A percentile compares a stretch with the other conserved stretches of the same genome.
These are phyloP conservation scores for Verticillium albo-atrum DNA, from an alignment of 2,329 filamentous ascomycete species.

Conservation along the genomic window DNA sequence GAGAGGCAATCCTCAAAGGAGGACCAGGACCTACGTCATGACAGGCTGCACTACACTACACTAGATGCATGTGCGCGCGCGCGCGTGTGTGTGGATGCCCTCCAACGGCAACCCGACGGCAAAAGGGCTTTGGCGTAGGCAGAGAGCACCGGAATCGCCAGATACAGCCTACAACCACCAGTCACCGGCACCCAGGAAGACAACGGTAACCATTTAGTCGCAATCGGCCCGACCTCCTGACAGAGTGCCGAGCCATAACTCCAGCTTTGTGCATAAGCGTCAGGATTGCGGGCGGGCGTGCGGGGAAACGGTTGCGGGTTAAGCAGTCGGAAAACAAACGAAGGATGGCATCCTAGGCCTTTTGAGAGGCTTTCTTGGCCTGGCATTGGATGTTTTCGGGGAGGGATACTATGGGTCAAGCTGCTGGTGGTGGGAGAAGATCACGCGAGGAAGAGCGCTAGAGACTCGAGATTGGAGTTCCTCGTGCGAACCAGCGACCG, in stretches of 20 bases:
- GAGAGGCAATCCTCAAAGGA: not conserved
- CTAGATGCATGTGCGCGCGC: not conserved
- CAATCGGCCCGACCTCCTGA: constrained; percentile 9
- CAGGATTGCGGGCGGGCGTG: constrained; percentile 7
- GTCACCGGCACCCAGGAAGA: too few species aligned
- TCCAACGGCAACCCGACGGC: constrained; percentile 2
- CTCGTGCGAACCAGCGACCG: not conserved
- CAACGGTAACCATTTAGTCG: not conserved
- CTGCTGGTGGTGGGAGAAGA: not conserved
- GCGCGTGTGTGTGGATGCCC: constrained; percentile 5
- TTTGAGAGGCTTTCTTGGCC: not conserved
- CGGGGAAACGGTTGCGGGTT: not conserved
- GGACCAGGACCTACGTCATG: not conserved
- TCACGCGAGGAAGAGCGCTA: not conserved
- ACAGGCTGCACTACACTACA: not conserved
- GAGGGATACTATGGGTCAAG: not conserved
- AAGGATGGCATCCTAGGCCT: not conserved
- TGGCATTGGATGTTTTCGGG: not conserved
- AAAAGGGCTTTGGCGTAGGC: not conserved
- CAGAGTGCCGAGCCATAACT: constrained; percentile 9
- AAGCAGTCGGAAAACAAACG: not conserved
- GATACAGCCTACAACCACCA: not conserved
- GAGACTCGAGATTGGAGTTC: not conserved
- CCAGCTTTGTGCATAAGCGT: constrained; percentile 8
- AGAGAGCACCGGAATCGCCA: not conserved